Percentiles rank a stretch among this genome's conserved stretches.
These are phyloP conservation scores for Evansstolkia leycettana DNA, from an alignment of 495 filamentous ascomycete species.

Conservation along the genomic window DNA sequence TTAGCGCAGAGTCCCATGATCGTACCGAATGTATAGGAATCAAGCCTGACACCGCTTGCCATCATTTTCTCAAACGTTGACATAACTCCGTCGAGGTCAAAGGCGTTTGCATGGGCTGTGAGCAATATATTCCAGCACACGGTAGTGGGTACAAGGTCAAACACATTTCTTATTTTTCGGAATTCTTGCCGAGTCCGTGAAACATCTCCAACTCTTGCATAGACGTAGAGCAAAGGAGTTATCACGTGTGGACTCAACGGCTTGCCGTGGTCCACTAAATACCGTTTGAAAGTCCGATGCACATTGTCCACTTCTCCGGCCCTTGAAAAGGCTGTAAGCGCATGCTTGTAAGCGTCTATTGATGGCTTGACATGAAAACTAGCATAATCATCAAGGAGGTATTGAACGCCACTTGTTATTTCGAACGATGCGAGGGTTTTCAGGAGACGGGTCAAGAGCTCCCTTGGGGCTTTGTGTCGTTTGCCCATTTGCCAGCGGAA, in stretches of 20 bases:
- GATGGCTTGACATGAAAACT: slow-evolving; percentile 17
- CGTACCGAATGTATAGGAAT: slow-evolving; percentile 52
- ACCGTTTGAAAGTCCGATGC: slow-evolving; percentile 19
- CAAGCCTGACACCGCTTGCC: slow-evolving; percentile 27
- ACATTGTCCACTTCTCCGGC: slow-evolving; percentile 18
- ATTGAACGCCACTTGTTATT: slow-evolving; percentile 21
- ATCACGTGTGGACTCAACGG: slow-evolving; percentile 22
- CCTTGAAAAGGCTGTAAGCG: slow-evolving; percentile 19
- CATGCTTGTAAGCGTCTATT: slow-evolving; percentile 17
- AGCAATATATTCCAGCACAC: slow-evolving; percentile 68
- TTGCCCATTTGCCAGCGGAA: slow-evolving; percentile 21
- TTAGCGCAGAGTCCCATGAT: slow-evolving; percentile 58
- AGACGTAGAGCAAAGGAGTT: slow-evolving; percentile 46
- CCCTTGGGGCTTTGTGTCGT: slow-evolving; percentile 6
- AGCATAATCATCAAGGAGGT: slow-evolving; percentile 43
- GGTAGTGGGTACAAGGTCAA: slow-evolving; percentile 39
- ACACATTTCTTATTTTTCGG: slow-evolving; percentile 37
- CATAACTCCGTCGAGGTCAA: slow-evolving; percentile 53
- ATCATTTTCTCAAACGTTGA: slow-evolving; percentile 45
- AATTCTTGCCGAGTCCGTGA: slow-evolving; percentile 46
- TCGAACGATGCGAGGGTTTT: slow-evolving; percentile 11
- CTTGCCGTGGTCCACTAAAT: slow-evolving; percentile 21
- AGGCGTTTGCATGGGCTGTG: slow-evolving; percentile 50
- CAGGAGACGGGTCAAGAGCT: slow-evolving; percentile 13
- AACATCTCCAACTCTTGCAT: slow-evolving; percentile 53